These are phyloP conservation scores for Diatrype stigma DNA, from an alignment of 2,329 filamentous ascomycete species.

Conservation along the genomic window DNA sequence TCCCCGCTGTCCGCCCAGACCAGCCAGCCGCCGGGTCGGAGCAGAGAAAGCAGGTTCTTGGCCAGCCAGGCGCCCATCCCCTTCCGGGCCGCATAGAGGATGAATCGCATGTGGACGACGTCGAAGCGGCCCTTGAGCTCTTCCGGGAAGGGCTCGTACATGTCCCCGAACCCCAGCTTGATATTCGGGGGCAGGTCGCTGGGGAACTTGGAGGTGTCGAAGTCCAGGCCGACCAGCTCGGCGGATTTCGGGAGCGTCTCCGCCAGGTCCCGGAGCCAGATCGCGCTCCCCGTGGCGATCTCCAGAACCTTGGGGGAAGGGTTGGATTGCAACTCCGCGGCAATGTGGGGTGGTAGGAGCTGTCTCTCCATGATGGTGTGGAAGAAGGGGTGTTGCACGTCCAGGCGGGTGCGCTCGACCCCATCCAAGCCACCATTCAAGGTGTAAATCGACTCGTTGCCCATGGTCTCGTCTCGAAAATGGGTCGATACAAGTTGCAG, in stretches of 20 bases:
- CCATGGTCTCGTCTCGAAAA: too few relatives aligned
- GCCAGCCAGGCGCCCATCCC: slow-evolving; percentile 1
- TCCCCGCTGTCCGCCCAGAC: slow-evolving; percentile 5
- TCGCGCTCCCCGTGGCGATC: slow-evolving; percentile 8
- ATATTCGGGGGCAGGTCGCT: slow-evolving; percentile 5
- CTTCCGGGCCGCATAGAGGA: slow-evolving; percentile 9
- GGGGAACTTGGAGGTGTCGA: slow-evolving; percentile 11
- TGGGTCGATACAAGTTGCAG: too few relatives aligned
- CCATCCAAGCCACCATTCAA: slow-evolving; percentile 3
- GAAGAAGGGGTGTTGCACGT: slow-evolving; percentile 9
- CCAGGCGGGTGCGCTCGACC: slow-evolving; percentile 4
- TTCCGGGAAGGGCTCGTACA: slow-evolving; percentile 9
- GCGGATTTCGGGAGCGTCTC: slow-evolving; percentile 7
- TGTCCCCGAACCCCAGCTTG: slow-evolving; percentile 5
- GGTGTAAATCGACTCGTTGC: slow-evolving; percentile 4
- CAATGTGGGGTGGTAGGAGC: slow-evolving; percentile 3
- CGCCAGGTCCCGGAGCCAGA: slow-evolving; percentile 12
- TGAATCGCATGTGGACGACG: slow-evolving; percentile 11
- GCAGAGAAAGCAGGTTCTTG: slow-evolving; percentile 6
- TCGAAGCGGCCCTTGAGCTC: slow-evolving; percentile 8
- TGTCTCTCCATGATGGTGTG: slow-evolving; percentile 8
- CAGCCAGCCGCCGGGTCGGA: slow-evolving; percentile 12
- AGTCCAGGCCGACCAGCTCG: slow-evolving; percentile 12
- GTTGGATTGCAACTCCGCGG: background rate
- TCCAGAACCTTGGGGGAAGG: slow-evolving; percentile 8